Evolutionary conservation across 2,329 filamentous ascomycete genomes (phyloP).

Genomic region (Colletotrichum lupini): DNA sequence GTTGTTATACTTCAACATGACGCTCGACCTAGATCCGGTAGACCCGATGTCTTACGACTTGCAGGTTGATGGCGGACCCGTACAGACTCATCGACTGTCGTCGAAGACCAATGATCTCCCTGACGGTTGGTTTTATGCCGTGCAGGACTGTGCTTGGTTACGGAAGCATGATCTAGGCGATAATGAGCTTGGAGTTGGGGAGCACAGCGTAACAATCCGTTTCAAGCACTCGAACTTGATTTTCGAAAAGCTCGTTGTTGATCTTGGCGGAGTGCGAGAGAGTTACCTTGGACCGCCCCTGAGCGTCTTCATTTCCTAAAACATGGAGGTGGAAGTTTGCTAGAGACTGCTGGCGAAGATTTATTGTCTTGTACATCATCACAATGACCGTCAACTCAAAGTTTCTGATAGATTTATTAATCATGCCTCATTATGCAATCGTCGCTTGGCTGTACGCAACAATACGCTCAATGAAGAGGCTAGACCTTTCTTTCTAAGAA

Average conservation of each 20-base stretch:
- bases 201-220: slow-evolving; percentile 44
- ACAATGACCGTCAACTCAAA: background rate
- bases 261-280: slow-evolving; percentile 44
- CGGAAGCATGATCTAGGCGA: slow-evolving; percentile 47
- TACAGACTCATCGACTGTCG: slow-evolving; percentile 45
- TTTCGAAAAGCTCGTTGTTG: slow-evolving; percentile 50
- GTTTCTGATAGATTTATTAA: background rate
- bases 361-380: background rate
- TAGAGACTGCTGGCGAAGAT: background rate
- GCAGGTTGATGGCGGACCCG: slow-evolving; percentile 55
- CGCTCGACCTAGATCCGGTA: slow-evolving; percentile 62
- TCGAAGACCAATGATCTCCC: slow-evolving; percentile 49
- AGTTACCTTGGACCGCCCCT: slow-evolving; percentile 50
- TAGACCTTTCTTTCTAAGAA: background rate
- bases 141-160: slow-evolving; percentile 62
- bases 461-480: background rate
- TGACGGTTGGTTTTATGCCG: slow-evolving; percentile 59
- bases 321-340: background rate
- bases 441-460: background rate
- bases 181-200: slow-evolving; percentile 36
- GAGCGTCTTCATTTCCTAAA: slow-evolving; percentile 29
- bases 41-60: slow-evolving; percentile 62
- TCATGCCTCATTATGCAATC: background rate
- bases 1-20: slow-evolving; percentile 49
- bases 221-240: slow-evolving; percentile 47